Conservation (phyloP, 2,329 filamentous ascomycete genomes). For the Xylaria sp. region DNA sequence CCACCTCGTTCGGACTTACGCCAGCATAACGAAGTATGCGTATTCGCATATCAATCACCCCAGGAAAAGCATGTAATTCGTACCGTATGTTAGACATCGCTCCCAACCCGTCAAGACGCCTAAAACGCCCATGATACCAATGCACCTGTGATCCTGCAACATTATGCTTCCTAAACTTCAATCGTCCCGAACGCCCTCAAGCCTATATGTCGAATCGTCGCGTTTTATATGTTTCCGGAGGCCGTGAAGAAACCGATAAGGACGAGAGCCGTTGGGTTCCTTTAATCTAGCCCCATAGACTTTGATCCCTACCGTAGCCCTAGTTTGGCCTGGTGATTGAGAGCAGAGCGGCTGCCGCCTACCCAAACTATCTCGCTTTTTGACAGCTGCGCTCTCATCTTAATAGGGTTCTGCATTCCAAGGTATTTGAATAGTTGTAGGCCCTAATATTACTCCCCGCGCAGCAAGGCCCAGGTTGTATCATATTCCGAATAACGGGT, state of each 20-base stretch:
- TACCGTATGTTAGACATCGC: neutral
- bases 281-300: neutral
- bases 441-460: neutral
- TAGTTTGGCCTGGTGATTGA: neutral
- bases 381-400: neutral
- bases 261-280: neutral
- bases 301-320: neutral
- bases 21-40: slow-evolving; percentile 5
- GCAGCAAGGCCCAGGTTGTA: neutral
- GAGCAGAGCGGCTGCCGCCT: neutral
- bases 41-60: neutral
- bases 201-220: slow-evolving; percentile 4
- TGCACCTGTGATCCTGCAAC: slow-evolving; percentile 20
- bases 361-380: slow-evolving; percentile 4
- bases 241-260: neutral
- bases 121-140: slow-evolving; percentile 22
- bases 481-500: slow-evolving; percentile 5
- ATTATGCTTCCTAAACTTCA: slow-evolving; percentile 11
- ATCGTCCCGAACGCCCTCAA: neutral
- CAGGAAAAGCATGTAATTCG: neutral
- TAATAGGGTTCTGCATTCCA: neutral
- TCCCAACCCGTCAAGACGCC: slow-evolving; percentile 10
- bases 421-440: neutral
- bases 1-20: slow-evolving; percentile 6
- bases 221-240: neutral